A percentile compares a stretch with the other conserved stretches of the same genome.
phyloP scores from a whole-genome alignment of 73 alveolate species.

The Symbiodinium pilosum region DNA sequence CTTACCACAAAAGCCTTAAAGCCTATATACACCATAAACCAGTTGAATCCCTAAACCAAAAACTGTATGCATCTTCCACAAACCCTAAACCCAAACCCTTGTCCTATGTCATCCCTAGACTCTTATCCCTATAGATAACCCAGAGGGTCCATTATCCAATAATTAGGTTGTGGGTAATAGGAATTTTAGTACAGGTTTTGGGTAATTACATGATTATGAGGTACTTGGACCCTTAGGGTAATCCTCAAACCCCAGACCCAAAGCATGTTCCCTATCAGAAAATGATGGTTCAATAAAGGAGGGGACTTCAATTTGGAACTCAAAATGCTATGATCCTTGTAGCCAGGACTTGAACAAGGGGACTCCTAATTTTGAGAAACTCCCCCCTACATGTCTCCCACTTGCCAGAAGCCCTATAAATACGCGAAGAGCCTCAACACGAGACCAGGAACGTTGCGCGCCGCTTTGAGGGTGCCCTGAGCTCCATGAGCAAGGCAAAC shows the following conservation, averaged over 20 bases:
- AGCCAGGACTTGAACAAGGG: too few relatives aligned
- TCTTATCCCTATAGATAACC: neutral
- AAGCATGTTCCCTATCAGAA: too few relatives aligned
- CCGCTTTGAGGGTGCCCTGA: slow-evolving; percentile 12
- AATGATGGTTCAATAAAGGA: too few relatives aligned
- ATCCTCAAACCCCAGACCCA: neutral
- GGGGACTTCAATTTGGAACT: too few relatives aligned
- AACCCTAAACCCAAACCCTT: neutral
- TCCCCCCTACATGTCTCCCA: too few relatives aligned
- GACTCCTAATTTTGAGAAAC: too few relatives aligned
- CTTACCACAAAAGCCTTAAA: too few relatives aligned
- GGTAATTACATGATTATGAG: neutral
- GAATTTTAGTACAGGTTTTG: too few relatives aligned
- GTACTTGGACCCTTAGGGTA: neutral
- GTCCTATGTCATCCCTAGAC: neutral
- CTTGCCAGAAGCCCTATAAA: too few relatives aligned
- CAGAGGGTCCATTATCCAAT: too few relatives aligned
- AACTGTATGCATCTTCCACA: neutral
- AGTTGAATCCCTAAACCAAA: neutral
- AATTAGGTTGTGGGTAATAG: too few relatives aligned
- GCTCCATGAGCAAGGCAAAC: slow-evolving; percentile 22
- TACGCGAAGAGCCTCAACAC: neutral
- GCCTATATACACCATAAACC: neutral
- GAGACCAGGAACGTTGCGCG: neutral
- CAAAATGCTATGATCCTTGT: too few relatives aligned